Evolutionary conservation across 2,329 filamentous ascomycete genomes (phyloP), one percentile per base, ranked within the genome.

Genomic region (Sporothrix brunneoviolacea): DNA sequence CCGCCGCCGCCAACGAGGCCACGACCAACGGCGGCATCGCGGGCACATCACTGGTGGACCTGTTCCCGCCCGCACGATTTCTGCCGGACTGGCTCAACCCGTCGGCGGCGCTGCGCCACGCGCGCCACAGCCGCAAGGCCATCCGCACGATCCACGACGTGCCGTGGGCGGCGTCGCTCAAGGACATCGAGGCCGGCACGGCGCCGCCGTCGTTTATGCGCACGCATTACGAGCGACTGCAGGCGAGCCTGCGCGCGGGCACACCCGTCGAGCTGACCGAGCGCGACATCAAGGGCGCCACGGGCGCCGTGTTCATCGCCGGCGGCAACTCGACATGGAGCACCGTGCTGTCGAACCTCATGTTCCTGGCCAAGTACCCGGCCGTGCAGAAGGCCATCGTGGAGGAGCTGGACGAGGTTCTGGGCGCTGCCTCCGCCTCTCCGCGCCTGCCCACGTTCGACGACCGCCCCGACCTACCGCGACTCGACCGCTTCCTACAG

Each of bases 261-360:
- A 54, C 57, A 21, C 48, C 48, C 12, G 61, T 61, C 1, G 65
- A 72, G 16, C 52, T 70, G 22, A 68, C 64, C 0, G 54, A 69
- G 12, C 66, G 67, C 9, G 72, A 75, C 45, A 70, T 77, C 56
- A 73, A 75, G 57, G 73, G 73, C 12, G 73, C 73, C 4, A 68
- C 72, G 1, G 73, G 68, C 1, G 69, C 72, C 8, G 67, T 76
- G 10, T 75, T 68, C 56, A 69, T 71, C 33, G 73, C 73, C 13
- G 73, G 73, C 10, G 65, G 67, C 35, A 68, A 75, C 54, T 72
- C 70, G 27, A 75, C 70, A 4, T 70, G 65, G 68, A 64, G 65
- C 40, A 70, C 68, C 1, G 54, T 71, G 36, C 58, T 71, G 6
- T 63, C 69, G 5, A 69, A 65, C 39, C 65, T 75, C 37, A 62